Conservation (phyloP, 495 filamentous ascomycete species). For the Lasiosphaeris hirsuta region DNA sequence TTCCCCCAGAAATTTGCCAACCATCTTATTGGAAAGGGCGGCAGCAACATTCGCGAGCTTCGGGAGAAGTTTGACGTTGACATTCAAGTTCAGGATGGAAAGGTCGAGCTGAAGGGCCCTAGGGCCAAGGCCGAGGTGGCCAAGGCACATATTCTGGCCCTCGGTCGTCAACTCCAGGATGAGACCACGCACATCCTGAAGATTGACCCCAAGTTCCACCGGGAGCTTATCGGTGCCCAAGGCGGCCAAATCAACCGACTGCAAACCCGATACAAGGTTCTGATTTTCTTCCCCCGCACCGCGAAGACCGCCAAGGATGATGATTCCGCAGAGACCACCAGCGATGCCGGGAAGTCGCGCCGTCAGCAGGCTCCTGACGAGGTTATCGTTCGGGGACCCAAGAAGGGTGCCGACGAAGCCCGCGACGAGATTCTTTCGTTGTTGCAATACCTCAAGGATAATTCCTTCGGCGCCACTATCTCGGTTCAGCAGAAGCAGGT, state of each 20-base stretch:
- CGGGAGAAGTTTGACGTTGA: slow-evolving; percentile 97
- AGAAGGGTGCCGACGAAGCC: slow-evolving; percentile 84
- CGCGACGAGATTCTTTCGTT: slow-evolving; percentile 84
- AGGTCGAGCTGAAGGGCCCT: slow-evolving; percentile 59
- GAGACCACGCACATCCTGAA: slow-evolving; percentile 83
- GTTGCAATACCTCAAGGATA: slow-evolving; percentile 81
- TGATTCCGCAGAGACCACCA: slow-evolving; percentile 64
- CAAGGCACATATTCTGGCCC: slow-evolving; percentile 67
- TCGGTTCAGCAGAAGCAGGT: slow-evolving; percentile 84
- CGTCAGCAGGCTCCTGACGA: slow-evolving; percentile 83
- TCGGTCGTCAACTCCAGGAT: slow-evolving; percentile 79
- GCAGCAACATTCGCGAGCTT: slow-evolving; percentile 92
- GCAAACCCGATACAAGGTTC: slow-evolving; percentile 84
- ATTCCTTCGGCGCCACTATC: slow-evolving; percentile 72
- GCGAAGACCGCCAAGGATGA: slow-evolving; percentile 61
- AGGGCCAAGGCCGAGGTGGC: slow-evolving; percentile 73
- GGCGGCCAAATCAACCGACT: slow-evolving; percentile 90
- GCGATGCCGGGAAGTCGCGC: slow-evolving; percentile 64
- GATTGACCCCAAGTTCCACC: slow-evolving; percentile 80
- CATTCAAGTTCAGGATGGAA: slow-evolving; percentile 79
- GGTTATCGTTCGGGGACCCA: slow-evolving; percentile 85
- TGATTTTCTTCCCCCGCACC: slow-evolving; percentile 87
- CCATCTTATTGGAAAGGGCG: slow-evolving; percentile 85
- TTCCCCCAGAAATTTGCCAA: slow-evolving; percentile 94
- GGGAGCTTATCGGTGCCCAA: slow-evolving; percentile 83